Evolutionary conservation across 768 basidiomycete species (phyloP).

Genomic region (Mycena leptocephala): DNA sequence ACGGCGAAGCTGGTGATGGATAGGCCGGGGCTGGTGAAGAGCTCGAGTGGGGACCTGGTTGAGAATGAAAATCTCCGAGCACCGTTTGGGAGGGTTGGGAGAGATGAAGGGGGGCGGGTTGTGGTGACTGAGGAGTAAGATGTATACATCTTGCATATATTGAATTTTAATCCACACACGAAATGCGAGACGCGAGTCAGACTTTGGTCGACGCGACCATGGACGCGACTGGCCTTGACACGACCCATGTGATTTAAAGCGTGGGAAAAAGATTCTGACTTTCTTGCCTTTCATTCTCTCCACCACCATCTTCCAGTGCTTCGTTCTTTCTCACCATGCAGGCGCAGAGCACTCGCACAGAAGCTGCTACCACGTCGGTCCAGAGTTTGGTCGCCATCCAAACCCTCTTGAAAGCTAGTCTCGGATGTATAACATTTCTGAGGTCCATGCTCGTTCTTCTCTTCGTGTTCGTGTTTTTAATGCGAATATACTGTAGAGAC

Average conservation of each 20-base stretch:
- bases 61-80: background rate
- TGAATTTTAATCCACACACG: background rate
- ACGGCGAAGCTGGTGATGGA: slow-evolving; percentile 26
- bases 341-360: slow-evolving; percentile 53
- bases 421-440: slow-evolving; percentile 85
- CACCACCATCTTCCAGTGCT: slow-evolving; percentile 35
- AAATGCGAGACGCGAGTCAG: background rate
- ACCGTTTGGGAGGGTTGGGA: background rate
- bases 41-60: slow-evolving; percentile 3
- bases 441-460: slow-evolving; percentile 58
- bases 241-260: background rate
- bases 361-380: slow-evolving; percentile 61
- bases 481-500: slow-evolving; percentile 60
- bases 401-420: slow-evolving; percentile 79
- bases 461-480: slow-evolving; percentile 9
- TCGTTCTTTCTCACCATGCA: slow-evolving; percentile 54
- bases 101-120: background rate
- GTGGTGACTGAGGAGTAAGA: background rate
- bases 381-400: slow-evolving; percentile 83
- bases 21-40: slow-evolving; percentile 9
- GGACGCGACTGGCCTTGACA: background rate
- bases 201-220: background rate
- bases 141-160: background rate
- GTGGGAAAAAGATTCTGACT: background rate
- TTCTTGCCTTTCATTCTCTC: background rate